phyloP scores from a whole-genome alignment of 108 stramenopile genomes.

The Cyclotella atomus region DNA sequence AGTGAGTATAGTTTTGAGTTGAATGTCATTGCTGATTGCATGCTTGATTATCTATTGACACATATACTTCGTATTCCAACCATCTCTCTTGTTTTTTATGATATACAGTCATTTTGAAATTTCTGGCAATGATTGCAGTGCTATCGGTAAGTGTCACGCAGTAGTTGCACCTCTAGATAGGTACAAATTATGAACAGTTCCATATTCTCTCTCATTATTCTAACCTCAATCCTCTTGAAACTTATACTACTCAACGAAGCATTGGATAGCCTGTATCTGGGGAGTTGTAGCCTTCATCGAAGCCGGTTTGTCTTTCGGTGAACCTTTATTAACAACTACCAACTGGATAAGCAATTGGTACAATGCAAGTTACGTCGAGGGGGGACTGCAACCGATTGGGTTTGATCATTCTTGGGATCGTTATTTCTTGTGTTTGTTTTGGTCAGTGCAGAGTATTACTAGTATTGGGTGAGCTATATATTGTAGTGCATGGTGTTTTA shows the following conservation, averaged over 20 bases:
- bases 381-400: slow-evolving; percentile 48
- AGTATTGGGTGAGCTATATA: slow-evolving; percentile 26
- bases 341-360: slow-evolving; percentile 53
- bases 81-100: neutral
- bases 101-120: neutral
- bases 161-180: too few relatives aligned
- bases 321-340: slow-evolving; percentile 2
- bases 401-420: slow-evolving; percentile 23
- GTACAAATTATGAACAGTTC: too few relatives aligned
- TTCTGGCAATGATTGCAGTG: neutral
- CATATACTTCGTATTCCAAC: too few relatives aligned
- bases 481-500: neutral
- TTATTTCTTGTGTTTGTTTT: slow-evolving; percentile 55
- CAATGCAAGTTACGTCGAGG: slow-evolving; percentile 3
- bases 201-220: too few relatives aligned
- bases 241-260: slow-evolving; percentile 4
- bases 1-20: neutral
- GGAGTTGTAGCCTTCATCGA: slow-evolving; percentile 40
- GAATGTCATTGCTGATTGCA: too few relatives aligned
- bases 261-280: slow-evolving; percentile 57
- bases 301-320: slow-evolving; percentile 34
- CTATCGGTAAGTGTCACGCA: neutral
- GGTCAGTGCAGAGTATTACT: slow-evolving; percentile 56
- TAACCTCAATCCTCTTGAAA: neutral
- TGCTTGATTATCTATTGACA: too few relatives aligned